Evolutionary conservation across 495 filamentous ascomycete genomes (phyloP).

Genomic region (Copromyces sp.): DNA sequence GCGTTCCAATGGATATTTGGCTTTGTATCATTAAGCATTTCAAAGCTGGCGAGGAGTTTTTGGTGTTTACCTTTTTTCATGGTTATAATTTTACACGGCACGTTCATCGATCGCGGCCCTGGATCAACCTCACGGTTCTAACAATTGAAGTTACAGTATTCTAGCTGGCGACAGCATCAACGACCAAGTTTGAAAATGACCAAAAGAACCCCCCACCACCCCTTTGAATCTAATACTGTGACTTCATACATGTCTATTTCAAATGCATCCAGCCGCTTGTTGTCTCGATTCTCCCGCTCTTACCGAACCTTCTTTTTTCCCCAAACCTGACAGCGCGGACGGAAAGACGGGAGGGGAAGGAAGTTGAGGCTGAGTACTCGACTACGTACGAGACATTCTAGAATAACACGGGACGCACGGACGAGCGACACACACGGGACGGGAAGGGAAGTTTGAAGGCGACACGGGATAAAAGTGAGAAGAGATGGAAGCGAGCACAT

Average conservation of each 20-base stretch:
- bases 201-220: too few relatives aligned
- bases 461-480: too few relatives aligned
- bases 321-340: neutral
- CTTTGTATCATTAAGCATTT: neutral
- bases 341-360: neutral
- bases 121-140: neutral
- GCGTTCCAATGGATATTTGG: neutral
- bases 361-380: neutral
- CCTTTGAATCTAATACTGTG: neutral
- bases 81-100: neutral
- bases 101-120: neutral
- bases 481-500: neutral
- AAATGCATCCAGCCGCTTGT: neutral
- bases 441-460: neutral
- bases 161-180: neutral
- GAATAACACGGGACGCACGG: neutral
- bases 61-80: neutral
- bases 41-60: neutral
- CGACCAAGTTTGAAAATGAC: neutral
- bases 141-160: neutral
- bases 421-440: neutral
- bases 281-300: neutral
- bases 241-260: neutral
- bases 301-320: neutral
- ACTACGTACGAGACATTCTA: neutral